Base-by-base conservation (phyloP, 176 grass and related monocot species). In the Eleusine coracana region DNA sequence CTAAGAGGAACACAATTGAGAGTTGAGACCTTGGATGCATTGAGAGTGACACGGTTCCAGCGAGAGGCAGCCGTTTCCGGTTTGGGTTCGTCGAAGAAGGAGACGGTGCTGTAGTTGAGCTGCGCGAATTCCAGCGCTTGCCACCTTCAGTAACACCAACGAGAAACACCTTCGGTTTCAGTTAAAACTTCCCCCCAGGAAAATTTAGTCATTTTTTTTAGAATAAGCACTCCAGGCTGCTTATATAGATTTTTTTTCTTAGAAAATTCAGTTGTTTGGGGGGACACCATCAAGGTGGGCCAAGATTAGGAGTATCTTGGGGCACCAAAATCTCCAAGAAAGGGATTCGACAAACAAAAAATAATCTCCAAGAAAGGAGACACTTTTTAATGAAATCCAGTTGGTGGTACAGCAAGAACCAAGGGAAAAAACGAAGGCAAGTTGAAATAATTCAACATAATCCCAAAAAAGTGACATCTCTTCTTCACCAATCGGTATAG, bases 31-130 rank as follows among this genome's bases (percentile, higher is more conserved):
- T 93, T 98, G 71, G 92, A 95, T 21, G 96, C 96, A 28, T 93
- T 98, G 88, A 95, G 68, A 42, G 85, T 76, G 73, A 93, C 86
- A 39, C 96, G 96, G 72, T 77, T 93, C 96, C 96, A 98, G 73
- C 92, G 93, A 23, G 92, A 98, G 76, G 80, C 83, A 1, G 86
- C 82, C 0, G 88, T 92, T 89, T 98, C 96, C n/a, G 87, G 89
- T 55, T 91, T 88, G 64, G 66, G 88, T 44, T 79, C 66, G 27
- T 93, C 87, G 82, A 93, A 98, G 96, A 95, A 98, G 64, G 87
- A 88, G 59, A 95, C 50, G 12, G 96, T 98, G 80, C 84, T 98
- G 80, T 93, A 89, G 72, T 78, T 93, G 28, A 93, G 86, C 8
- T 46, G 80, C 7, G 91, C 96, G 75, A 80, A 98, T 62, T 98